Evolutionary conservation across 2,329 filamentous ascomycete genomes (phyloP).

Genomic region (Scleromitrula shiraiana): DNA sequence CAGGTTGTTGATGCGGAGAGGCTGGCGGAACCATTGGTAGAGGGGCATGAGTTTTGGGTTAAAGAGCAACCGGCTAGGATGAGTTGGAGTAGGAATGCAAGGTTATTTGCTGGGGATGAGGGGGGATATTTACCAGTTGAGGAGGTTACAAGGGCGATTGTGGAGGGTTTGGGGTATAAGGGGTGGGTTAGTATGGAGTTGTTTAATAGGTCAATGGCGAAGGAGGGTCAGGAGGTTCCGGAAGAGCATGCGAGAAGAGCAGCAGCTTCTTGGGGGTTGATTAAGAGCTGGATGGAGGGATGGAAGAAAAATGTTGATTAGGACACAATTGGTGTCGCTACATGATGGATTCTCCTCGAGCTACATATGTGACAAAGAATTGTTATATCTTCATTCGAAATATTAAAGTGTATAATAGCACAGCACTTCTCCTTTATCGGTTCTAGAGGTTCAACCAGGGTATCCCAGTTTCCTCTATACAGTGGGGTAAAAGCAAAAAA

Average conservation of each 20-base stretch:
- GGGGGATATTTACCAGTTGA: slow-evolving; percentile 49
- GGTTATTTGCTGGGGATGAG: slow-evolving; percentile 58
- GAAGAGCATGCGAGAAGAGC: slow-evolving; percentile 44
- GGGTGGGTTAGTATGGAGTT: slow-evolving; percentile 54
- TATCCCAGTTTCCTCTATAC: no score
- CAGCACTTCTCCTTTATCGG: no score
- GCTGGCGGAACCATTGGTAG: slow-evolving; percentile 46
- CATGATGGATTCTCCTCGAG: no score
- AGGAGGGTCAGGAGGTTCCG: slow-evolving; percentile 37
- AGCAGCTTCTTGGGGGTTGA: slow-evolving; percentile 37
- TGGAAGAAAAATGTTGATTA: no score
- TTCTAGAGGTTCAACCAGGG: no score
- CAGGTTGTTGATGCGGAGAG: slow-evolving; percentile 69
- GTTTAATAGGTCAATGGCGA: slow-evolving; percentile 45
- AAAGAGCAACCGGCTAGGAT: slow-evolving; percentile 53
- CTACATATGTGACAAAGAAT: no score
- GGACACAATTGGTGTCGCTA: no score
- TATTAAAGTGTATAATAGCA: no score
- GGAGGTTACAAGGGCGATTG: slow-evolving; percentile 42
- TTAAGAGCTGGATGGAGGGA: slow-evolving; percentile 10
- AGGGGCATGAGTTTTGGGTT: slow-evolving; percentile 49
- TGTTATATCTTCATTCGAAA: no score
- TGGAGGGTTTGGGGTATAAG: slow-evolving; percentile 43
- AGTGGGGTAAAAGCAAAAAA: no score
- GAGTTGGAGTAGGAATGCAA: slow-evolving; percentile 71